These are phyloP conservation scores for Mycosphaerella sp. DNA, from an alignment of 2,329 filamentous ascomycete genomes.

Conservation along the genomic window DNA sequence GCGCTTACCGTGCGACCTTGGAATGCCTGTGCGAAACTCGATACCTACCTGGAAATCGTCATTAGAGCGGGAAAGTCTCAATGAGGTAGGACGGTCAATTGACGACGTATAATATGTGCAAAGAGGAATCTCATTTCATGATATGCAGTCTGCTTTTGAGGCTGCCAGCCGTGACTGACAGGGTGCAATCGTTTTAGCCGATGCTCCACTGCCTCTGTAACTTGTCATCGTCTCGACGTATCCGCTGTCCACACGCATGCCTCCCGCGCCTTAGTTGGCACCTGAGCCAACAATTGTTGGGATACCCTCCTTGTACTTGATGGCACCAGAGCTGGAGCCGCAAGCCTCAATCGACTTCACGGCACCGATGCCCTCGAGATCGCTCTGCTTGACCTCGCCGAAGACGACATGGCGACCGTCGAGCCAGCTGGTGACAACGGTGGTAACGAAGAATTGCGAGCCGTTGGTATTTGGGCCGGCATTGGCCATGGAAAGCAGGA, in stretches of 20 bases:
- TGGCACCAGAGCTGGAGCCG: slow-evolving; percentile 49
- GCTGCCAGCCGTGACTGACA: slow-evolving; percentile 1
- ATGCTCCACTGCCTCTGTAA: background rate
- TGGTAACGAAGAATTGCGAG: slow-evolving; percentile 69
- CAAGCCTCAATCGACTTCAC: slow-evolving; percentile 56
- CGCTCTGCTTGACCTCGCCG: slow-evolving; percentile 59
- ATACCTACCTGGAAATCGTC: too few species aligned
- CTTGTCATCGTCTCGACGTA: background rate
- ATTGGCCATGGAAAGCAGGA: slow-evolving; percentile 97
- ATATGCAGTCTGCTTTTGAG: slow-evolving; percentile 18
- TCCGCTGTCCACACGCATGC: slow-evolving; percentile 4
- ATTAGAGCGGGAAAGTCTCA: background rate
- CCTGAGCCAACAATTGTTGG: slow-evolving; percentile 50
- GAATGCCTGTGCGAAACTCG: too few species aligned
- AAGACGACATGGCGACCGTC: slow-evolving; percentile 81
- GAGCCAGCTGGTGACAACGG: slow-evolving; percentile 61
- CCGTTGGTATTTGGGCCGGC: slow-evolving; percentile 91
- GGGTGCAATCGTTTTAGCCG: background rate
- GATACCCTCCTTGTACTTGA: slow-evolving; percentile 45
- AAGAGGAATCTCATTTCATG: slow-evolving; percentile 14
- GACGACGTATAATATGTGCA: background rate
- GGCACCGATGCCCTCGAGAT: slow-evolving; percentile 48
- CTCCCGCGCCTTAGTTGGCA: slow-evolving; percentile 26
- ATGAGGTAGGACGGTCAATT: background rate
- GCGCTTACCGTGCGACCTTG: too few species aligned